Evolutionary conservation across 1,139 yeast species (phyloP).

Genomic region (Saccharomyces hybrid): DNA sequence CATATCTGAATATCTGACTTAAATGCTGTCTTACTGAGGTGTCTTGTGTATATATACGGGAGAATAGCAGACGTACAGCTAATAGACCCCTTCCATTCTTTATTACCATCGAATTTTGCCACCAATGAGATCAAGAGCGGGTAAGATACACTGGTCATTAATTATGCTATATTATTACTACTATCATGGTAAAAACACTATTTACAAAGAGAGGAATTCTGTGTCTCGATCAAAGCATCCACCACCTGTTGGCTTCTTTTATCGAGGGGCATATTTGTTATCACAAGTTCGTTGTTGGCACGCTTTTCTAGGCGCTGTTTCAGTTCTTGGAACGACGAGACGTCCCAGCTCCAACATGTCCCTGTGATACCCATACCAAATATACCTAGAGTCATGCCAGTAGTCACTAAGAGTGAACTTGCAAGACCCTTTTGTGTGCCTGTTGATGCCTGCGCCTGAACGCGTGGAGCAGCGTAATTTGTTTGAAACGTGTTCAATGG

Average conservation of each 20-base stretch:
- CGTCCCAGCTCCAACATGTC: constrained; percentile 72
- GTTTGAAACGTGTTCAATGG: background rate
- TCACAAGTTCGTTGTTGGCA: background rate
- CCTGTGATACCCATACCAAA: constrained; percentile 72
- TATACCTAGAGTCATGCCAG: constrained; percentile 64
- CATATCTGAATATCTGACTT: constrained; percentile 3
- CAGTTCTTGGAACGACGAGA: constrained; percentile 41
- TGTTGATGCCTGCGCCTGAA: constrained; percentile 46
- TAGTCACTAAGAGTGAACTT: constrained; percentile 31
- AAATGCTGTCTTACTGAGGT: background rate
- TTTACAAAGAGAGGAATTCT: background rate
- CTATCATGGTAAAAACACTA: background rate
- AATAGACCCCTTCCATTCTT: background rate
- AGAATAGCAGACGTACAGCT: background rate
- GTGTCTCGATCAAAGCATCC: background rate
- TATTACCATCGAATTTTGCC: background rate
- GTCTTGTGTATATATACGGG: background rate
- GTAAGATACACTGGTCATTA: background rate
- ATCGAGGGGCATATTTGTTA: background rate
- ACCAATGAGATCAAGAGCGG: background rate
- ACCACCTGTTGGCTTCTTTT: background rate
- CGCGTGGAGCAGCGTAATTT: background rate
- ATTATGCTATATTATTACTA: background rate
- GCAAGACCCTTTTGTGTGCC: background rate
- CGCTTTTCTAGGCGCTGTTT: background rate